Conservation (phyloP, 768 basidiomycete genomes). For the Leccinum longicurvipes region DNA sequence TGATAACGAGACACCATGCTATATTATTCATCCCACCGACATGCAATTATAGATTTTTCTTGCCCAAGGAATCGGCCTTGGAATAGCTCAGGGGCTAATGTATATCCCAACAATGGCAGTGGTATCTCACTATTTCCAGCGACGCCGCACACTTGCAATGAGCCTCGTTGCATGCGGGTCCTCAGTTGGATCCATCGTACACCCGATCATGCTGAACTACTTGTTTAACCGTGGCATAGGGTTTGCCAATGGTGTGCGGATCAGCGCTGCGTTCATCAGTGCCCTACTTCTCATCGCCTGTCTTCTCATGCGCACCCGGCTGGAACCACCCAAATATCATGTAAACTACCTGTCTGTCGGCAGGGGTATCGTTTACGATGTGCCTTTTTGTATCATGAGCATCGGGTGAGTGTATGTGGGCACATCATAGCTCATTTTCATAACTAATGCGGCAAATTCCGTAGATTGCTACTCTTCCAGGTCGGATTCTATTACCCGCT, state of each 20-base stretch:
- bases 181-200: constrained; percentile 26
- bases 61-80: constrained; percentile 45
- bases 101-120: constrained; percentile 45
- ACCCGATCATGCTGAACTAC: constrained; percentile 33
- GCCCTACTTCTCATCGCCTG: constrained; percentile 34
- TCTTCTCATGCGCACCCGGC: constrained; percentile 36
- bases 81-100: constrained; percentile 44
- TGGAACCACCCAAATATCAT: constrained; percentile 29
- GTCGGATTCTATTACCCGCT: constrained; percentile 47
- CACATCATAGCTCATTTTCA: background rate
- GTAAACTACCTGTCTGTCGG: constrained; percentile 16
- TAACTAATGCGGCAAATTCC: background rate
- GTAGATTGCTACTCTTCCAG: constrained; percentile 27
- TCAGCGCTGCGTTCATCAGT: constrained; percentile 42
- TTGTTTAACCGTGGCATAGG: constrained; percentile 13
- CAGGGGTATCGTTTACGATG: constrained; percentile 13
- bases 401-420: constrained; percentile 17
- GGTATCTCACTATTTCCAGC: constrained; percentile 43
- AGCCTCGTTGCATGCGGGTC: constrained; percentile 41
- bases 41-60: constrained; percentile 41
- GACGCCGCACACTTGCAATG: constrained; percentile 41
- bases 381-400: constrained; percentile 17
- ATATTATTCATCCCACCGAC: background rate
- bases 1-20: background rate
- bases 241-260: constrained; percentile 50